phyloP scores from a whole-genome alignment of 768 basidiomycete genomes.

The Russula foetens region DNA sequence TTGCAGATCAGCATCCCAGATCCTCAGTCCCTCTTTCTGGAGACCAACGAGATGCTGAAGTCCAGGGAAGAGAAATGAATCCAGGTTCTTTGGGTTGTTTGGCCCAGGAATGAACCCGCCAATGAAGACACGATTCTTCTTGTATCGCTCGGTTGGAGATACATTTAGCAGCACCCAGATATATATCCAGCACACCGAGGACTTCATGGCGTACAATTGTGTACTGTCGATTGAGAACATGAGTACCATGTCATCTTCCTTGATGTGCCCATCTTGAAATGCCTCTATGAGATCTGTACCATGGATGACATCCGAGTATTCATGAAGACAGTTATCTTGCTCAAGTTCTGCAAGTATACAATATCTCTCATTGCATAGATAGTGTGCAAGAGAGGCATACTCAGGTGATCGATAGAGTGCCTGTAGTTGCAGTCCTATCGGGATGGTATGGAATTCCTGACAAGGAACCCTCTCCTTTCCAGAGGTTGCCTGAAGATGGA shows the following conservation, averaged over 20 bases:
- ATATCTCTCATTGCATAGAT: no score
- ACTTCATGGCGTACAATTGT: conserved; percentile 33
- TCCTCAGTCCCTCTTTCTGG: conserved; percentile 22
- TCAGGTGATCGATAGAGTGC: background rate
- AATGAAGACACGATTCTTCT: conserved; percentile 16
- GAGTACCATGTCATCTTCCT: conserved; percentile 28
- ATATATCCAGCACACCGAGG: conserved; percentile 29
- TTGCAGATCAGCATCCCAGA: conserved; percentile 22
- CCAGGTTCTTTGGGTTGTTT: conserved; percentile 27
- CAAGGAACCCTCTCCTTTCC: background rate
- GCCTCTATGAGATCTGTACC: conserved; percentile 24
- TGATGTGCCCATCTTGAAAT: conserved; percentile 15
- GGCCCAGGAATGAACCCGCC: conserved; percentile 28
- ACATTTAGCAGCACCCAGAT: conserved; percentile 34
- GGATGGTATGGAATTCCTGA: background rate
- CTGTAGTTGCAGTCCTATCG: background rate
- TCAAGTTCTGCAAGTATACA: no score
- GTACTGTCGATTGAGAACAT: conserved; percentile 34
- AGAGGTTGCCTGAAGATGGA: background rate
- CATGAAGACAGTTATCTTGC: background rate
- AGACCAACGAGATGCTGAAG: conserved; percentile 31
- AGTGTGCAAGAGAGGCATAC: no score
- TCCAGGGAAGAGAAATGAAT: conserved; percentile 28
- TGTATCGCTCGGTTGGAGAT: conserved; percentile 24
- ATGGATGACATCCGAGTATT: conserved; percentile 20